Evolutionary conservation across 2,329 filamentous ascomycete genomes (phyloP).

Genomic region (Apiospora saccharicola): DNA sequence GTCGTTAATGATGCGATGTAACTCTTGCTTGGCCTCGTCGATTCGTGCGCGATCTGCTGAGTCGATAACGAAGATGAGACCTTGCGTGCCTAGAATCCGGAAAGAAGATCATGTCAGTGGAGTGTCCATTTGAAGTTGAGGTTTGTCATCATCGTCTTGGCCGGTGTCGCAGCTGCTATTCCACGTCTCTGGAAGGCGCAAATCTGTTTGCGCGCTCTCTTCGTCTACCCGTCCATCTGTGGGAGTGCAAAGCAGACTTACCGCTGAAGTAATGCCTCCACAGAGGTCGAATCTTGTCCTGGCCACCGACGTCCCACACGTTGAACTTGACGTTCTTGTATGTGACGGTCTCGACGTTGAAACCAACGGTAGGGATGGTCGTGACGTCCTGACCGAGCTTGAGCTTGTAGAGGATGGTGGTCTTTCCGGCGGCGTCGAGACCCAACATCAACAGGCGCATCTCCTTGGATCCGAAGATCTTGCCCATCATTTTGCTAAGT

Average conservation of each 20-base stretch:
- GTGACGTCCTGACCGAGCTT: conserved; percentile 98
- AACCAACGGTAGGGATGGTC: conserved; percentile 97
- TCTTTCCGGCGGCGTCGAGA: conserved; percentile 97
- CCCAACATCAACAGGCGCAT: conserved; percentile 99
- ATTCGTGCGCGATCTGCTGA: conserved; percentile 91
- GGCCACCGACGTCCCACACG: conserved; percentile 97
- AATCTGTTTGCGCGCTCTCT: background rate
- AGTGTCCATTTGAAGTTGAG: background rate
- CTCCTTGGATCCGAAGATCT: conserved; percentile 99
- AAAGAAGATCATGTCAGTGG: conserved; percentile 16
- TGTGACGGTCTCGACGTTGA: conserved; percentile 98
- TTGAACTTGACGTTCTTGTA: conserved; percentile 99
- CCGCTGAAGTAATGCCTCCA: conserved; percentile 98
- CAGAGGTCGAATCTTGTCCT: conserved; percentile 97
- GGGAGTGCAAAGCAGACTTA: conserved; percentile 47
- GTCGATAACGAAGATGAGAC: conserved; percentile 98
- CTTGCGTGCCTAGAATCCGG: conserved; percentile 77
- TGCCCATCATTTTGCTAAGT: conserved; percentile 95
- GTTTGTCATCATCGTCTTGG: background rate
- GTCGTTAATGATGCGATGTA: conserved; percentile 97
- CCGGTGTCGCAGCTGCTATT: background rate
- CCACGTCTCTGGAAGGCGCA: background rate
- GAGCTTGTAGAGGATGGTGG: conserved; percentile 98
- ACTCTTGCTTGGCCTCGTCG: conserved; percentile 89
- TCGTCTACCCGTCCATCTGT: background rate